Evolutionary conservation across 31 red algal species (phyloP).

Genomic region (Endocladia muricata): DNA sequence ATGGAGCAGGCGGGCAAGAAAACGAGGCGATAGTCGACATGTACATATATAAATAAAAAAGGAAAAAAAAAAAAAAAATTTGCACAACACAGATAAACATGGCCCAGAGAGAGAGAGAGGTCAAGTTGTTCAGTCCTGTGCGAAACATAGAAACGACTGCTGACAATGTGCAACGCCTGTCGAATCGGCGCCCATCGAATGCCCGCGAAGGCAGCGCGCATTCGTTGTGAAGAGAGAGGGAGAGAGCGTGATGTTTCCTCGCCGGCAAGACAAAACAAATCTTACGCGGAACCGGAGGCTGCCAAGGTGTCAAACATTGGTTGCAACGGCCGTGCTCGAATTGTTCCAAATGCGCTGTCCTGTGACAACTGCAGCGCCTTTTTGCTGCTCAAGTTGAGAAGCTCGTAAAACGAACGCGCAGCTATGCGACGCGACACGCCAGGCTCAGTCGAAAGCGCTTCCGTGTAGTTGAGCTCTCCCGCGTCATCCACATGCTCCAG

Average conservation of each 20-base stretch:
- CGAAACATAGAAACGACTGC: too few species aligned
- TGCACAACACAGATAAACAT: background rate
- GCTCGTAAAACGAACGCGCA: conserved; percentile 69
- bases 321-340: conserved; percentile 40
- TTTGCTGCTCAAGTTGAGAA: conserved; percentile 63
- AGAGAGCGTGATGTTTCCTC: too few species aligned
- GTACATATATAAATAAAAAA: background rate
- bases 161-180: too few species aligned
- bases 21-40: conserved; percentile 23
- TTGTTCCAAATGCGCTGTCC: conserved; percentile 50
- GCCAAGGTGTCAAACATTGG: conserved; percentile 47
- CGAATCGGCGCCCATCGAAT: too few species aligned
- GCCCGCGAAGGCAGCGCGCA: too few species aligned
- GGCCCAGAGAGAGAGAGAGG: background rate
- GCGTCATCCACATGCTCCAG: conserved; percentile 10
- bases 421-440: conserved; percentile 36
- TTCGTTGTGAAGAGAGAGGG: too few species aligned
- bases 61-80: background rate
- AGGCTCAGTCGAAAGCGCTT: conserved; percentile 9
- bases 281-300: too few species aligned
- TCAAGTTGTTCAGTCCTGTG: background rate
- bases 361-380: conserved; percentile 40
- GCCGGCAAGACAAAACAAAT: too few species aligned
- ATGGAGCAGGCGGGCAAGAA: conserved; percentile 32
- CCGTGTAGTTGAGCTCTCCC: conserved; percentile 23